A percentile compares a stretch with the other conserved stretches of the same genome.
These are phyloP conservation scores for Lachnellula occidentalis DNA, from an alignment of 2,329 filamentous ascomycete genomes.

Conservation along the genomic window DNA sequence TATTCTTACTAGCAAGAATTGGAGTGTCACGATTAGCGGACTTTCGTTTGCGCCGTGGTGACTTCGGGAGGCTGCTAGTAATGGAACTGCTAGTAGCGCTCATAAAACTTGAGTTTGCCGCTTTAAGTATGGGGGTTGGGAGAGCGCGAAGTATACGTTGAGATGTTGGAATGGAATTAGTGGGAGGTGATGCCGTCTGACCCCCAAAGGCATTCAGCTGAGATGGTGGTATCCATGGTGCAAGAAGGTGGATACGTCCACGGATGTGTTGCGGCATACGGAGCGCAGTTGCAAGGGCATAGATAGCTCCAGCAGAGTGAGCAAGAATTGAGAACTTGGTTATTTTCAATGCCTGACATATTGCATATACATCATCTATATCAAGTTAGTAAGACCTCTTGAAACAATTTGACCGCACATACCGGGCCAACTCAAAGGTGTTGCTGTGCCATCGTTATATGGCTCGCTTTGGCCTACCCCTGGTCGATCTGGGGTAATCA, in stretches of 20 bases:
- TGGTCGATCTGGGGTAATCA: conserved; percentile 91
- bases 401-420: conserved; percentile 32
- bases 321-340: conserved; percentile 94
- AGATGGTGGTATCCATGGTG: conserved; percentile 95
- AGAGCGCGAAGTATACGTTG: conserved; percentile 87
- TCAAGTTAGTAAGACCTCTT: conserved; percentile 22
- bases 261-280: conserved; percentile 95
- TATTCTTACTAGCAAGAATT: conserved; percentile 30
- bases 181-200: conserved; percentile 67
- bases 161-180: conserved; percentile 81
- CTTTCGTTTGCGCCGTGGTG: conserved; percentile 56
- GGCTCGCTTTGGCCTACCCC: conserved; percentile 89
- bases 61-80: conserved; percentile 69
- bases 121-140: conserved; percentile 84
- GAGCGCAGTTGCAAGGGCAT: conserved; percentile 88
- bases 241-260: conserved; percentile 87
- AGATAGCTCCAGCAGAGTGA: conserved; percentile 96
- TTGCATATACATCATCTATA: conserved; percentile 77
- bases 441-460: conserved; percentile 75
- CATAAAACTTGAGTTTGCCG: conserved; percentile 95
- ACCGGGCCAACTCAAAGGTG: conserved; percentile 92
- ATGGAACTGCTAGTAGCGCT: conserved; percentile 83
- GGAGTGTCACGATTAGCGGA: conserved; percentile 37
- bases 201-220: conserved; percentile 77
- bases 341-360: conserved; percentile 87